These are phyloP conservation scores for Picea glauca DNA, from an alignment of 75 land plant genomes.

Conservation along the genomic window DNA sequence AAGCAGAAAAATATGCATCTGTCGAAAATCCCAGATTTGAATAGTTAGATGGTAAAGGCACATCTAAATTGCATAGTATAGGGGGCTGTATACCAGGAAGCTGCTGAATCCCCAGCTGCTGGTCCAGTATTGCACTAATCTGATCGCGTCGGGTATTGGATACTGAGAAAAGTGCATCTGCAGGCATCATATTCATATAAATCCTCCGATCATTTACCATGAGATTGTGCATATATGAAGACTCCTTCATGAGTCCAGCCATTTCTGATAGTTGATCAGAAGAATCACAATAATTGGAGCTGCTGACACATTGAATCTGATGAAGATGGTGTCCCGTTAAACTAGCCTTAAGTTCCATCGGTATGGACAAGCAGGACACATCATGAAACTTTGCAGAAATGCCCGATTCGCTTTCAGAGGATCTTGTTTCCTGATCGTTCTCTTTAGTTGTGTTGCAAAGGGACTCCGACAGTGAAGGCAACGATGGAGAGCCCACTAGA, in stretches of 20 bases:
- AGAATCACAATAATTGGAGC: neutral
- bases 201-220: neutral
- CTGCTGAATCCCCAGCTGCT: neutral
- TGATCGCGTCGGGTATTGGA: neutral
- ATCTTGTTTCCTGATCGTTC: neutral
- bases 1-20: neutral
- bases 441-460: neutral
- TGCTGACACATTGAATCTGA: neutral
- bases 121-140: neutral
- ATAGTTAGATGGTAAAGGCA: neutral
- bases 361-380: conserved; percentile 5
- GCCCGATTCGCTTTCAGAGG: neutral
- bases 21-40: neutral
- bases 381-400: neutral
- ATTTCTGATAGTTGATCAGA: neutral
- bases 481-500: neutral
- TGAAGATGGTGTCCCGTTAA: neutral
- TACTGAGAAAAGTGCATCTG: neutral
- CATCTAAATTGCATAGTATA: neutral
- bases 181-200: neutral
- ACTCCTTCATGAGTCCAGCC: neutral
- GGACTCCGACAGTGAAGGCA: neutral
- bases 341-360: neutral
- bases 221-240: too few species aligned
- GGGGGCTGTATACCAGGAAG: neutral